phyloP scores from a whole-genome alignment of 2,329 filamentous ascomycete species.

The Trichoderma oligosporum region DNA sequence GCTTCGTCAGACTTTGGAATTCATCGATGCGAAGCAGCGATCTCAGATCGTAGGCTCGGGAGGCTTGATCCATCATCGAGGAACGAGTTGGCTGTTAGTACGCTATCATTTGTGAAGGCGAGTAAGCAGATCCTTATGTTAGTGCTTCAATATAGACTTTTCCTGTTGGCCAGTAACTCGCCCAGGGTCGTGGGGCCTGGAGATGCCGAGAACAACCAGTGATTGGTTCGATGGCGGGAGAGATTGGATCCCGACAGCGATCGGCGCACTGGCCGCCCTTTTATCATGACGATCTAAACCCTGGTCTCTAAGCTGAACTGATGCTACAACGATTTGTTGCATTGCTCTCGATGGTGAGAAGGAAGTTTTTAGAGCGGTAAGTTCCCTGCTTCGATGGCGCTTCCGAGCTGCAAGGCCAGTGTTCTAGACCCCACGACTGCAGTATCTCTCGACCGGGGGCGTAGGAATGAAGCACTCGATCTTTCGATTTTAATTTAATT shows the following conservation, averaged over 20 bases:
- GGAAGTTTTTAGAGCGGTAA: background rate
- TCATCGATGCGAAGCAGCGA: conserved; percentile 5
- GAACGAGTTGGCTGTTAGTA: conserved; percentile 3
- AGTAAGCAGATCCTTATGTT: background rate
- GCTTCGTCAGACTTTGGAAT: background rate
- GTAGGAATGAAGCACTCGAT: background rate
- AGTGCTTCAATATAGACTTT: background rate
- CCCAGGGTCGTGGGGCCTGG: background rate
- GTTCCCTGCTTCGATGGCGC: background rate
- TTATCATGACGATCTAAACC: conserved; percentile 10
- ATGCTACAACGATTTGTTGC: background rate
- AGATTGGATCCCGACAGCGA: conserved; percentile 1
- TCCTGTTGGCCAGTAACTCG: background rate
- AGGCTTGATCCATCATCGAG: conserved; percentile 11
- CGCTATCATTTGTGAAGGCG: background rate
- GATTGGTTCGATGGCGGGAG: conserved; percentile 18
- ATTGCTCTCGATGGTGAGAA: too few relatives aligned
- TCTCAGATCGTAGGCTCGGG: conserved; percentile 11
- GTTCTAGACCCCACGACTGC: background rate
- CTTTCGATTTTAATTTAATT: background rate
- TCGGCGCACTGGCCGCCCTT: conserved; percentile 3
- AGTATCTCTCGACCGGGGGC: background rate
- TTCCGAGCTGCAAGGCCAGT: background rate
- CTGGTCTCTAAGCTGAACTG: background rate
- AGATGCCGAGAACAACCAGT: background rate